Base-by-base conservation (phyloP, 768 basidiomycete species). In the button mushroom (Agaricus bisporus) region DNA sequence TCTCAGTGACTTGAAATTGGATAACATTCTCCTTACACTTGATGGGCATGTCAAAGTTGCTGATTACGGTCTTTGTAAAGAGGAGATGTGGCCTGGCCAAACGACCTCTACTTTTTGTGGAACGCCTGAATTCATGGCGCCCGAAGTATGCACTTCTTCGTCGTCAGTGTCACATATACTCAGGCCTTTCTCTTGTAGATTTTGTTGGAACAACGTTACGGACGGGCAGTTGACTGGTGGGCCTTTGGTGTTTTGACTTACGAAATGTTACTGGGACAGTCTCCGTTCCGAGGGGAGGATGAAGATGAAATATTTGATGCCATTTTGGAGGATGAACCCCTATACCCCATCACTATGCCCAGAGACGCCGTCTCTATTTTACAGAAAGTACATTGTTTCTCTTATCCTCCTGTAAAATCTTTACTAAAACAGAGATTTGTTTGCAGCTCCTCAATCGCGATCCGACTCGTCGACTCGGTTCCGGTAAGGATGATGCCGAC, bases 291-390 rank as follows among this genome's bases (percentile, higher is more conserved):
- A 42, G 97, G 97, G 54, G 97, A 99, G 62, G 97, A 98, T 60
- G 97, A 98, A 68, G 97, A 99, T 64, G 97, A 99, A 76, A 98
- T 99, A 56, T 99, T 98, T 67, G 97, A 99, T 68, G 97, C 97
- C 38, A 98, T 99, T 61, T 72, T 99, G 29, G 97, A 98, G 68
- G 97, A 99, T 64, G 97, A 98, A 67, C 95, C 95, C 25, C 67
- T 99, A 56, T 99, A 98, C 70, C 97, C 97, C 2, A 98, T 99
- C 60, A 98, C 97, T 5, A 99, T 99, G 97, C 97, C 95, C 7
- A 79, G 92, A 49, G 95, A 98, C 62, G 94, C 94, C 6, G 95
- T 98, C 42, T 92, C 92, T 17, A 89, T 98, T 58, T 64, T 99
- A 53, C 94, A 97, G 66, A 94, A 94, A 80, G 95, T 93, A 59